Base-by-base conservation (phyloP, 2,329 filamentous ascomycete species). In the Claviceps digitariae region DNA sequence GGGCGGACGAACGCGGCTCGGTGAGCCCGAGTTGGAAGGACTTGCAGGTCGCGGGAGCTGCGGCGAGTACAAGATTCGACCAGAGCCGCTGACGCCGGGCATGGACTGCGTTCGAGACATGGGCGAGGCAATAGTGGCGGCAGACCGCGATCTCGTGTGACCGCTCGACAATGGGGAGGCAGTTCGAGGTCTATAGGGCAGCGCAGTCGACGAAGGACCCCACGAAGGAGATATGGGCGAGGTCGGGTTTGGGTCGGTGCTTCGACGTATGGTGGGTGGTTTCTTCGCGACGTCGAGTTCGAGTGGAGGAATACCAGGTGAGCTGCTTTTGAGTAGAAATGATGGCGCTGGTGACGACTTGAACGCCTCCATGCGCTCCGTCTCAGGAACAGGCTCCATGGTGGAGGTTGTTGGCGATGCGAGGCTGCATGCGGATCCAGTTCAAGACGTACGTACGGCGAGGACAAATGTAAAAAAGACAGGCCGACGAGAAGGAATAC, bases 321-420 rank as follows among this genome's bases (percentile, higher is more conserved):
- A 52, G 43, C 40, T 57, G 55, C 67, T 70, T 54, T 73, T 74
- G 25, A 79, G 66, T 55, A 81, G 66, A 31, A 49, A n/a, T 4
- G 70, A 73, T 41, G 79, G 77, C 40, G 81, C 69, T 58, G 79
- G 78, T 51, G 78, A 75, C 52, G 78, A 69, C 57, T 74, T 76
- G 63, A 84, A 84, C 65, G 79, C 79, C 72, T 83, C 80, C 76
- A 84, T 80, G 58, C 79, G 74, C 72, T 84, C 79, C 50, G 81
- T 82, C 71, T 84, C 81, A 59, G 81, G 81, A 62, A 84, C 81
- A 55, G 81, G 79, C 67, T 84, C 81, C 81, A 84, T 84, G 60
- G 61, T 31, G 60, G 61, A 34, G 17, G 27, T 38, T 52, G 38
- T 31, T 55, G 47, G 31, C 21, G 21, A 52, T 38, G 38, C 23